Evolutionary conservation across 1,284 basidiomycete species (phyloP).

Genomic region (Naganishia liquefaciens): DNA sequence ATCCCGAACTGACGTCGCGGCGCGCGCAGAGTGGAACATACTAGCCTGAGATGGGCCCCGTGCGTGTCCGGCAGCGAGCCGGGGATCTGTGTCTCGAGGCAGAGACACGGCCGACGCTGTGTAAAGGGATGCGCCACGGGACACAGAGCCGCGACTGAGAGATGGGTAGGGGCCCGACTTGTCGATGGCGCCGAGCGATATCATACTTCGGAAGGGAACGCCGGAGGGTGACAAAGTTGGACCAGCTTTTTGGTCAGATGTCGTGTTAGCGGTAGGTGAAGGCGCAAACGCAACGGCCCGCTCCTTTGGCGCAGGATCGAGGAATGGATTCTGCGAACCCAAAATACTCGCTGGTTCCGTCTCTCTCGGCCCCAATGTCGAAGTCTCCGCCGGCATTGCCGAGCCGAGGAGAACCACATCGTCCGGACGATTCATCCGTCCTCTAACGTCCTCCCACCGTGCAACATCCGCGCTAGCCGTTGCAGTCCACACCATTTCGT

Average conservation of each 20-base stretch:
- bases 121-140: constrained; percentile 14
- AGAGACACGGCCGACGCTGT: constrained; percentile 21
- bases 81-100: constrained; percentile 35
- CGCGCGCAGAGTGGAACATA: background rate
- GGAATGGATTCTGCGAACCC: constrained; percentile 13
- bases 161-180: constrained; percentile 2
- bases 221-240: constrained; percentile 49
- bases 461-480: constrained; percentile 77
- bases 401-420: constrained; percentile 39
- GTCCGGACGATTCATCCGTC: background rate
- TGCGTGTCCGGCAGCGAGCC: constrained; percentile 36
- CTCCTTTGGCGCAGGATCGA: background rate
- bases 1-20: constrained; percentile 2
- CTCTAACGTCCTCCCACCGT: constrained; percentile 69
- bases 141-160: constrained; percentile 6
- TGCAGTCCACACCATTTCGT: constrained; percentile 87
- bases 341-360: constrained; percentile 2
- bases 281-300: constrained; percentile 27
- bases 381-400: constrained; percentile 15
- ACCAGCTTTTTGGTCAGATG: background rate
- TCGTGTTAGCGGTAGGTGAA: background rate
- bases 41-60: constrained; percentile 14
- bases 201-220: constrained; percentile 76
- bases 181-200: constrained; percentile 74
- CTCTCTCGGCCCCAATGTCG: too few relatives aligned